phyloP scores from a whole-genome alignment of 2,329 filamentous ascomycete species.

The Neonectria magnoliae region DNA sequence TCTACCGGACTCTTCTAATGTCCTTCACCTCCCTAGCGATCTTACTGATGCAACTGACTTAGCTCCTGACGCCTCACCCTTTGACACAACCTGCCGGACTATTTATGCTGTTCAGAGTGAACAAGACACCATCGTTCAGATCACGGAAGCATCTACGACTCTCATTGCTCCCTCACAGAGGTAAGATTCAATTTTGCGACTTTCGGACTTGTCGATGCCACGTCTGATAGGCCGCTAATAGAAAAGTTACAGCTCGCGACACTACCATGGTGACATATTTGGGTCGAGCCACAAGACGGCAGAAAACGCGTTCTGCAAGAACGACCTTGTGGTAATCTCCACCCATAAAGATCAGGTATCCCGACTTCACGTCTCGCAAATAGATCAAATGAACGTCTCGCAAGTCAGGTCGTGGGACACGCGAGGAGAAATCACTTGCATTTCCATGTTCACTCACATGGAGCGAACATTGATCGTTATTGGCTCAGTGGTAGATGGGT shows the following conservation, averaged over 20 bases:
- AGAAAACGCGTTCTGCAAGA: conserved; percentile 55
- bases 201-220: neutral
- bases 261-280: conserved; percentile 47
- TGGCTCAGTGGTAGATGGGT: conserved; percentile 47
- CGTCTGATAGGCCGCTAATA: conserved; percentile 28
- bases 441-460: conserved; percentile 48
- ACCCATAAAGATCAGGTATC: conserved; percentile 50
- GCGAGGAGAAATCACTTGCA: conserved; percentile 60
- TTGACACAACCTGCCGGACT: conserved; percentile 65
- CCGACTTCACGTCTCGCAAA: conserved; percentile 51
- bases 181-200: conserved; percentile 41
- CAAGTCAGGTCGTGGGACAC: conserved; percentile 47
- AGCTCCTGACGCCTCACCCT: conserved; percentile 52
- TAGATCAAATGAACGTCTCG: conserved; percentile 48
- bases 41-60: conserved; percentile 57
- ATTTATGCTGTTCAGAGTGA: conserved; percentile 55
- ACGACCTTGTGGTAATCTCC: conserved; percentile 55
- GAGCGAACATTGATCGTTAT: conserved; percentile 45
- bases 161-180: conserved; percentile 49
- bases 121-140: conserved; percentile 58
- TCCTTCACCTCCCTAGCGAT: conserved; percentile 61
- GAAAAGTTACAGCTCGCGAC: conserved; percentile 39
- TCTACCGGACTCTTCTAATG: conserved; percentile 58
- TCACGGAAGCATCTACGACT: conserved; percentile 61
- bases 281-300: conserved; percentile 43